Evolutionary conservation across 179 eudicot species (phyloP).

Genomic region (Monotropa hypopitys): DNA sequence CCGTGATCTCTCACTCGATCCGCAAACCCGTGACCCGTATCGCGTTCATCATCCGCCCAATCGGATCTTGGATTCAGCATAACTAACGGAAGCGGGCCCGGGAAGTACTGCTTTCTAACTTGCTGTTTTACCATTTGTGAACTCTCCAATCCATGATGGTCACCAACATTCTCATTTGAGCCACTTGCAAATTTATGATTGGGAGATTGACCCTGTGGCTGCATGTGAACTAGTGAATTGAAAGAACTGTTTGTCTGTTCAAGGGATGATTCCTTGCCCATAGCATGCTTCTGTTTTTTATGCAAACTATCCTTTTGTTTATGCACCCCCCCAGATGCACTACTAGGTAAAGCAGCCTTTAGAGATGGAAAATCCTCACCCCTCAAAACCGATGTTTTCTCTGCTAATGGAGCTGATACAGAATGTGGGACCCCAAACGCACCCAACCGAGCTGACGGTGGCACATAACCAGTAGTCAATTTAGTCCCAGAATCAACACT

Average conservation of each 20-base stretch:
- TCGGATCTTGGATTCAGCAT: constrained; percentile 74
- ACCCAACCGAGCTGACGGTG: constrained; percentile 45
- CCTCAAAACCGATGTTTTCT: constrained; percentile 52
- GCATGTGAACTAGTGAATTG: constrained; percentile 32
- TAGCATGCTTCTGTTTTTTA: constrained; percentile 43
- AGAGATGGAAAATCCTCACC: constrained; percentile 96
- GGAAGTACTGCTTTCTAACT: constrained; percentile 38
- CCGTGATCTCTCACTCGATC: constrained; percentile 51
- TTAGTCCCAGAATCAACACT: constrained; percentile 24
- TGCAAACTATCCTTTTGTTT: constrained; percentile 53
- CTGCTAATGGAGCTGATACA: constrained; percentile 15
- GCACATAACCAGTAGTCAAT: constrained; percentile 34
- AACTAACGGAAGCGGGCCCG: constrained; percentile 62
- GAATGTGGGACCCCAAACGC: constrained; percentile 23
- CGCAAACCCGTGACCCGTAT: constrained; percentile 59
- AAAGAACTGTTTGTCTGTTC: constrained; percentile 29
- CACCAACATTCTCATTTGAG: constrained; percentile 17
- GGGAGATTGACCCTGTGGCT: constrained; percentile 32
- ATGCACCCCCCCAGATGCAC: constrained; percentile 37
- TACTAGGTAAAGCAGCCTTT: constrained; percentile 54
- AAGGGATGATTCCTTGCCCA: constrained; percentile 27
- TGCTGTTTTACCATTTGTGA: constrained; percentile 26
- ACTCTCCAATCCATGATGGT: constrained; percentile 22
- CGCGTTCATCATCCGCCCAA: constrained; percentile 99
- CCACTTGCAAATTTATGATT: constrained; percentile 21